Evolutionary conservation across 2,329 filamentous ascomycete genomes (phyloP).

Genomic region (Sporothrix dimorphospora): DNA sequence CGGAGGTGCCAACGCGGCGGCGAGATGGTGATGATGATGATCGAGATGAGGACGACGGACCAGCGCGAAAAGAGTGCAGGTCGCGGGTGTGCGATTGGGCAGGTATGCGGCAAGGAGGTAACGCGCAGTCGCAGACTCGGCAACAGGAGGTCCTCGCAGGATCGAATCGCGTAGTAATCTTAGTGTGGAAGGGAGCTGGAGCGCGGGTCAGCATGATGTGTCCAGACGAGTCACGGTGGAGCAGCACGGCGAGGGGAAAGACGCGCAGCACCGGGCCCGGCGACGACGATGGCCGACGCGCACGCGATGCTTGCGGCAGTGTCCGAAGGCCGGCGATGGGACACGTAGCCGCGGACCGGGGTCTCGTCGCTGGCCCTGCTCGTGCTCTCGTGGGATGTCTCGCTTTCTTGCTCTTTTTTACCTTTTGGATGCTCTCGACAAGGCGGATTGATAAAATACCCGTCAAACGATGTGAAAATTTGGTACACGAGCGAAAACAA

Average conservation of each 20-base stretch:
- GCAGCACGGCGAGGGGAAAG: neutral
- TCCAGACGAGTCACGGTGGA: conserved; percentile 12
- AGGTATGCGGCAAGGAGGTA: neutral
- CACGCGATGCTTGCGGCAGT: neutral
- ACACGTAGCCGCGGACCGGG: neutral
- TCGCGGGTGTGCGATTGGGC: neutral
- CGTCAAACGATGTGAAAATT: conserved; percentile 17
- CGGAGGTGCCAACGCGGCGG: neutral
- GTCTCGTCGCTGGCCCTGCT: neutral
- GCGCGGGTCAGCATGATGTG: conserved; percentile 16
- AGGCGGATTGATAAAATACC: conserved; percentile 19
- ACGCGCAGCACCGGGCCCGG: neutral
- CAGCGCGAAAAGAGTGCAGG: neutral
- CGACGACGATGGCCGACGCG: neutral
- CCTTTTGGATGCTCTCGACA: conserved; percentile 4
- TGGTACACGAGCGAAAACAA: neutral
- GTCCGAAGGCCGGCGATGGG: neutral
- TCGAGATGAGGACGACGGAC: conserved; percentile 5
- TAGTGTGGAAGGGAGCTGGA: neutral
- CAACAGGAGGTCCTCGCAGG: neutral
- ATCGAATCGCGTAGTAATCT: conserved; percentile 1
- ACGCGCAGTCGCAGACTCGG: neutral
- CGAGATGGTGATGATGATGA: neutral
- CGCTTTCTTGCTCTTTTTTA: conserved; percentile 18
- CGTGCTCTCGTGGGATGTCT: conserved; percentile 17